Base-by-base conservation (phyloP, 169 alveolate species). In the Cryptosporidium viatorum region DNA sequence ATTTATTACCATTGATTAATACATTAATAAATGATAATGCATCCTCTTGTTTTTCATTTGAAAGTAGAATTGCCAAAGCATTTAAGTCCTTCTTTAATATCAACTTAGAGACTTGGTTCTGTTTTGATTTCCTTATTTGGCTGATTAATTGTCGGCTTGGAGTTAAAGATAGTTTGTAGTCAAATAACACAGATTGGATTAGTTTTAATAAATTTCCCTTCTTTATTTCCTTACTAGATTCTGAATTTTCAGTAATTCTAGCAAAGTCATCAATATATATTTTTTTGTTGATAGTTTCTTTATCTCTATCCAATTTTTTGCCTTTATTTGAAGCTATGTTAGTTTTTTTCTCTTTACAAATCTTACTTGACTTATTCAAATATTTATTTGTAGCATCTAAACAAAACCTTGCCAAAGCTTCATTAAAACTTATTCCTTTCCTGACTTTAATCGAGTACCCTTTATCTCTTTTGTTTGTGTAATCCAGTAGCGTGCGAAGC, bases 81-180 rank as follows among this genome's bases (percentile, higher is more conserved):
- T 29, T 73, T 23, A 33, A 55, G 12, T 73, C 70, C 14, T 35
- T 52, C 8, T 21, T 73, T 6, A n/a, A 18, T 14, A 73, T 58
- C 43, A 73, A 33, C 12, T 55, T 59, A 14, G 69, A 52, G 33
- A 59, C 62, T 33, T 55, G 39, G 37, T 16, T 23, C 18, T 73
- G 86, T 18, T 55, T 73, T n/a, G 69, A 21, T 21, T 55, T 73
- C 55, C 86, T 73, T 52, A 73, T 55, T 55, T 73, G 86, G 60
- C 86, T 73, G 0, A 73, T 55, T 29, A 37, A 37, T 8, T 55
- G 33, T 52, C 23, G 50, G 26, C 35, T 55, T 23, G 41, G 50
- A 9, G 35, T 35, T 58, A 73, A 59, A 7, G 71, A 59, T 29
- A 29, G 8, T 73, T 58, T 55, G 55, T 55, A 55, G 35, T 73